Base-by-base conservation (phyloP, 2,329 filamentous ascomycete species). In the Pseudocercospora vitis region DNA sequence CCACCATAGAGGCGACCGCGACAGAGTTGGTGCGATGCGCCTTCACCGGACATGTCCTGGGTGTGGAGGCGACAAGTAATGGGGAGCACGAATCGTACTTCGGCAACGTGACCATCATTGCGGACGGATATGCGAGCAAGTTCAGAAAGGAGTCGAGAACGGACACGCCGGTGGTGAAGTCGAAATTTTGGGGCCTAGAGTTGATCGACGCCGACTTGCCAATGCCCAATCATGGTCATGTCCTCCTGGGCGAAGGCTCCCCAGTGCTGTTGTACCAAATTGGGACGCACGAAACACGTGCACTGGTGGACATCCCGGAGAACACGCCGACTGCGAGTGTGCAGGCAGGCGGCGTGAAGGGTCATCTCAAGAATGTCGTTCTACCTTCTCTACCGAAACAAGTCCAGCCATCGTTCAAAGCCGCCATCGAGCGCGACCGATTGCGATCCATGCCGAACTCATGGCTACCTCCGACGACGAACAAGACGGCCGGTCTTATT, bases 211-310 rank as follows among this genome's bases (percentile, higher is more conserved):
- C 88, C 52, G 80, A 85, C 19, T 81, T 97, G 7, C 89, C 91
- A 2, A 78, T 81, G 48, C 82, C 85, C 1, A 77, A 84, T 58
- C 89, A 89, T 70, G 94, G 92, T 16, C 91, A 95, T 72, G 92
- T 99, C 60, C 79, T 96, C 50, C 87, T 99, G 58, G 86, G 86
- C 64, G 82, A 89, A 59, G 81, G 83, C 40, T 77, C 84, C 0
- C 92, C 94, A 0, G 84, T 96, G 28, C 84, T 99, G 19, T 82
- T 99, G 54, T 99, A 99, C 77, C 94, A 97, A 75, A 99, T 99
- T 69, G 92, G 94, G 68, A 88, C 89, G 3, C 91, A 88, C 74
- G 94, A 97, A 75, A 99, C 94, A 1, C 85, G 94, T 60, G 88
- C 87, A 9, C 81, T 99, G 18, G 83, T 97, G 65, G 91, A 97